Conservation (phyloP, 1,284 basidiomycete genomes). For the Microbotryum scabiosae region DNA sequence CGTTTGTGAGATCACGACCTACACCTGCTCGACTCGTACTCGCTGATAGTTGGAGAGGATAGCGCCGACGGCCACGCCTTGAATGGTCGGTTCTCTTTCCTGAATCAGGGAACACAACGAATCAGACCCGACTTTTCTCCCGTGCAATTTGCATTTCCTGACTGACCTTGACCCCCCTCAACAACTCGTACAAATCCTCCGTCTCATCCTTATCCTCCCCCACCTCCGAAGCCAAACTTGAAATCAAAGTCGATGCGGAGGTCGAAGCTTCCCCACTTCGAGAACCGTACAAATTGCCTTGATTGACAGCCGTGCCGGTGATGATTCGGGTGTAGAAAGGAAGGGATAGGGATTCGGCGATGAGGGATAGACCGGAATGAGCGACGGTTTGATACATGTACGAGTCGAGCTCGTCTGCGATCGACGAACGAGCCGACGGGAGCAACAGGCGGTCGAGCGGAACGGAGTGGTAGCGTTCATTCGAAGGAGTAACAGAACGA, state of each 20-base stretch:
- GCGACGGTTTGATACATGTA: slow-evolving; percentile 98
- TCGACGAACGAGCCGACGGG: slow-evolving; percentile 23
- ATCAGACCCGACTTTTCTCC: no score
- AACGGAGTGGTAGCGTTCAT: no score
- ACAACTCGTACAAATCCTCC: slow-evolving; percentile 78
- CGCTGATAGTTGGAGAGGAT: slow-evolving; percentile 97
- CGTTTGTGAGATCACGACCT: not conserved
- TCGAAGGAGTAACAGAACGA: not conserved
- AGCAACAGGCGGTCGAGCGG: slow-evolving; percentile 16
- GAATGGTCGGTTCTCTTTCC: slow-evolving; percentile 39
- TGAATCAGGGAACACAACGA: no score
- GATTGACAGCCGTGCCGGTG: slow-evolving; percentile 68
- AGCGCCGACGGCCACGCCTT: slow-evolving; percentile 87
- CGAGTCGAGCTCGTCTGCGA: slow-evolving; percentile 90
- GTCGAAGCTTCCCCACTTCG: not conserved
- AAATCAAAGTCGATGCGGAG: not conserved
- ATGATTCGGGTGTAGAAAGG: slow-evolving; percentile 80
- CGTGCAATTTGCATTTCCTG: not conserved
- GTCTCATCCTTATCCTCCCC: slow-evolving; percentile 81
- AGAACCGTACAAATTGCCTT: slow-evolving; percentile 73
- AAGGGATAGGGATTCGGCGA: slow-evolving; percentile 74
- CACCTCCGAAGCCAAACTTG: slow-evolving; percentile 19
- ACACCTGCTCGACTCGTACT: slow-evolving; percentile 95
- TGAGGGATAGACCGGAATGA: slow-evolving; percentile 80
- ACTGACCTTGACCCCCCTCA: slow-evolving; percentile 67